Conservation (phyloP, 2,329 filamentous ascomycete species). For the Colletotrichum liaoningense region DNA sequence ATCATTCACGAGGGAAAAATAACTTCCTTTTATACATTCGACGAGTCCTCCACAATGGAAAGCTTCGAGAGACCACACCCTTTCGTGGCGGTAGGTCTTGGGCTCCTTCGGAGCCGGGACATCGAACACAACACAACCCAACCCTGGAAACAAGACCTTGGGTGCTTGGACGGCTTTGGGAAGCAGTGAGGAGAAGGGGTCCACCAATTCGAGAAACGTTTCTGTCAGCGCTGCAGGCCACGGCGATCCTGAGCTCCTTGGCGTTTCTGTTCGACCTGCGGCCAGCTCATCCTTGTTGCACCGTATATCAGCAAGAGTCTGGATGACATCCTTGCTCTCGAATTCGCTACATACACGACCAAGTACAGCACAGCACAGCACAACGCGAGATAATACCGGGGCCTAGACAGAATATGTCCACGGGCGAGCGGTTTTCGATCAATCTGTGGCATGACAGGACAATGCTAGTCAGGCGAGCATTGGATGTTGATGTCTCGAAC, state of each 20-base stretch:
- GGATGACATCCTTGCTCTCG: neutral
- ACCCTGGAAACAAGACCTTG: neutral
- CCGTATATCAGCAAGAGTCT: neutral
- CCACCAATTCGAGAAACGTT: constrained; percentile 20
- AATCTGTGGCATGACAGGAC: neutral
- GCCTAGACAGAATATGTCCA: neutral
- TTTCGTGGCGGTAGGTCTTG: neutral
- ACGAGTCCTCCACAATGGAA: neutral
- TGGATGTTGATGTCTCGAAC: constrained; percentile 22
- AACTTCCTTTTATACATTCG: constrained; percentile 10
- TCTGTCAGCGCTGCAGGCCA: constrained; percentile 29
- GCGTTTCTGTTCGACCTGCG: neutral
- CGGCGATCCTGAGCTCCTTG: constrained; percentile 15
- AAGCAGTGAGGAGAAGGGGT: constrained; percentile 3
- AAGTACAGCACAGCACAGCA: neutral
- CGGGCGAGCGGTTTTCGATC: neutral
- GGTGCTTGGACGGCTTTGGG: constrained; percentile 3
- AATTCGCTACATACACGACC: neutral
- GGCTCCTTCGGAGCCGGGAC: neutral
- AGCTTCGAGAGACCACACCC: neutral
- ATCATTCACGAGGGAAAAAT: neutral
- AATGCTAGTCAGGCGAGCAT: constrained; percentile 2
- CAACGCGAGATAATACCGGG: neutral
- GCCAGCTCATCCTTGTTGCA: constrained; percentile 13
- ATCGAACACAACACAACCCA: constrained; percentile 9